These are phyloP conservation scores for Aphanoascus verrucosus DNA, from an alignment of 2,329 filamentous ascomycete genomes.

Conservation along the genomic window DNA sequence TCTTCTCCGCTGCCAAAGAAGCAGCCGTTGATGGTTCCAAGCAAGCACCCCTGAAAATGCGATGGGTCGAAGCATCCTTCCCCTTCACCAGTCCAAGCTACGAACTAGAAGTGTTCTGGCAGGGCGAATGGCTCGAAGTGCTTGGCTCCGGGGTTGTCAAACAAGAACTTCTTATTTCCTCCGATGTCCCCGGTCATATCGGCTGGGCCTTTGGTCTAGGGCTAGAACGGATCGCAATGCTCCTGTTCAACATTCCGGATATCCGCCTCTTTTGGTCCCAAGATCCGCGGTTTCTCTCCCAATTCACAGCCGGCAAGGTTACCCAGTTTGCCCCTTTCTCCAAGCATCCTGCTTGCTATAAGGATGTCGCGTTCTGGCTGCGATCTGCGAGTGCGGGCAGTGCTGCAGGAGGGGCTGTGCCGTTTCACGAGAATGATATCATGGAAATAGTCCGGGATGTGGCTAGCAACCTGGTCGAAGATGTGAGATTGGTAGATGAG, in stretches of 20 bases:
- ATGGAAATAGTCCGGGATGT: slow-evolving; percentile 88
- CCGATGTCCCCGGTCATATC: slow-evolving; percentile 61
- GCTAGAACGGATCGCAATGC: slow-evolving; percentile 91
- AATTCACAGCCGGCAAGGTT: slow-evolving; percentile 54
- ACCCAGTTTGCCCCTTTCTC: slow-evolving; percentile 75
- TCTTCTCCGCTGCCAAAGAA: slow-evolving; percentile 67
- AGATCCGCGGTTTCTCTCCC: slow-evolving; percentile 72
- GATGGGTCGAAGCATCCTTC: slow-evolving; percentile 97
- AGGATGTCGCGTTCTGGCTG: slow-evolving; percentile 94
- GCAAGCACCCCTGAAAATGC: slow-evolving; percentile 66
- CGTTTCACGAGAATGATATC: slow-evolving; percentile 87
- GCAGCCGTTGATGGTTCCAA: slow-evolving; percentile 39
- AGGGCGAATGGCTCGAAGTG: slow-evolving; percentile 89
- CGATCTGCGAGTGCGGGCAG: slow-evolving; percentile 31
- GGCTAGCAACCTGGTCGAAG: slow-evolving; percentile 74
- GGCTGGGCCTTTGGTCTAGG: slow-evolving; percentile 96
- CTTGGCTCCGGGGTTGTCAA: slow-evolving; percentile 85
- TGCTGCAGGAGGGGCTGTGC: slow-evolving; percentile 29
- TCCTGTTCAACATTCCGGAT: slow-evolving; percentile 90
- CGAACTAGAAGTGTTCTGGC: slow-evolving; percentile 93
- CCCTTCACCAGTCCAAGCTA: slow-evolving; percentile 92
- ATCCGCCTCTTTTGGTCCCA: slow-evolving; percentile 93
- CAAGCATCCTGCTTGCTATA: slow-evolving; percentile 77
- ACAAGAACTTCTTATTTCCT: slow-evolving; percentile 68
- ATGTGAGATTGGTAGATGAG: slow-evolving; percentile 72